phyloP scores from a whole-genome alignment of 1,284 basidiomycete genomes.

The Erythrobasidium hasegawianum region DNA sequence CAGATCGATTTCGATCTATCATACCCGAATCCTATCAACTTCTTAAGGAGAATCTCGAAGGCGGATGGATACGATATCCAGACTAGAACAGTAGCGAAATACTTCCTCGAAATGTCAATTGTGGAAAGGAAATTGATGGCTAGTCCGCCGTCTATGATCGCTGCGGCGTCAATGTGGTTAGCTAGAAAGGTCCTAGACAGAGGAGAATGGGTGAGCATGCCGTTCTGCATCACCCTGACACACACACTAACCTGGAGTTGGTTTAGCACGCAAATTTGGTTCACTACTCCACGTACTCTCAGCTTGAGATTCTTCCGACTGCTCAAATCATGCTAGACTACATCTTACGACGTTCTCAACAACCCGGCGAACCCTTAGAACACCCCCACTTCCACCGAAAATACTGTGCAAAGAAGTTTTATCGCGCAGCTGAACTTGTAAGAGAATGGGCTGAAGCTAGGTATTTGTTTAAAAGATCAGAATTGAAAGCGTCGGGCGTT shows the following conservation, averaged over 20 bases:
- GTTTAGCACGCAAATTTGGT: constrained; percentile 81
- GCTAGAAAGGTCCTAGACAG: constrained; percentile 76
- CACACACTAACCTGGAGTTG: too few species aligned
- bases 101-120: constrained; percentile 82
- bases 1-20: constrained; percentile 87
- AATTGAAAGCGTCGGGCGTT: neutral
- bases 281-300: constrained; percentile 86
- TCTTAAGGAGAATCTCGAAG: constrained; percentile 85
- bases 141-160: constrained; percentile 76
- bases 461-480: constrained; percentile 19
- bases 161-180: constrained; percentile 88
- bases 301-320: constrained; percentile 75
- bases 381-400: constrained; percentile 67
- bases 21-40: constrained; percentile 91
- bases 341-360: constrained; percentile 58
- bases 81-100: constrained; percentile 86
- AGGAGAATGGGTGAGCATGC: constrained; percentile 82
- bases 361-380: constrained; percentile 42
- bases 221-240: too few species aligned
- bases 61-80: constrained; percentile 94
- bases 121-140: constrained; percentile 81
- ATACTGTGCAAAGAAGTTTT: constrained; percentile 70
- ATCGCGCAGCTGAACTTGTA: constrained; percentile 63
- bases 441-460: constrained; percentile 51
- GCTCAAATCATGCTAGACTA: constrained; percentile 94